Evolutionary conservation across 805 yeast genomes (phyloP).

Genomic region (Yamadazyma phyllophila): DNA sequence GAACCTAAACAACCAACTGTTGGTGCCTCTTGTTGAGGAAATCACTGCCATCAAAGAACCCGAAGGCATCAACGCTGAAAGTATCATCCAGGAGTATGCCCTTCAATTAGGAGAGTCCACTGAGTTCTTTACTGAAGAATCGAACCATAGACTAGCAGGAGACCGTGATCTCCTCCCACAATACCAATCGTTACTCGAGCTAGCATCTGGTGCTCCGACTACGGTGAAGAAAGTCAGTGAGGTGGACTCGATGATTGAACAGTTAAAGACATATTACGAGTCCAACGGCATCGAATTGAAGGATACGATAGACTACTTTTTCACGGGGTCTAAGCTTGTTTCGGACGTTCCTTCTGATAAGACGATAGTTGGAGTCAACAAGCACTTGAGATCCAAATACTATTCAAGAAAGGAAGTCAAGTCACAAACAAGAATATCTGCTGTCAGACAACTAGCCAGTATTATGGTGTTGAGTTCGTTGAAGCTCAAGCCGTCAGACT

Average conservation of each 20-base stretch:
- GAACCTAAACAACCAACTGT: slow-evolving; percentile 1
- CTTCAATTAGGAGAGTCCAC: slow-evolving; percentile 24
- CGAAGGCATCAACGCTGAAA: slow-evolving; percentile 4
- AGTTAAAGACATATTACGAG: slow-evolving; percentile 26
- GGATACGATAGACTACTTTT: slow-evolving; percentile 1
- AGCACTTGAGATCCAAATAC: slow-evolving; percentile 2
- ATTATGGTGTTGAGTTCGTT: slow-evolving; percentile 1
- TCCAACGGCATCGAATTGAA: slow-evolving; percentile 16
- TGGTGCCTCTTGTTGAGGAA: slow-evolving; percentile 9
- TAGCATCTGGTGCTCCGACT: slow-evolving; percentile 23
- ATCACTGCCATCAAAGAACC: neutral
- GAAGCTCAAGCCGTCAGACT: slow-evolving; percentile 2
- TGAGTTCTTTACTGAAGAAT: slow-evolving; percentile 1
- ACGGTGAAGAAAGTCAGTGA: slow-evolving; percentile 26
- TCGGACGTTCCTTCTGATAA: neutral
- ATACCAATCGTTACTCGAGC: slow-evolving; percentile 18
- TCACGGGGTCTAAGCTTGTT: slow-evolving; percentile 3
- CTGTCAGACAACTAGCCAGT: neutral
- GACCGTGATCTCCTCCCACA: neutral
- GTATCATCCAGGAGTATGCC: slow-evolving; percentile 27
- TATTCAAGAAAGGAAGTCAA: neutral
- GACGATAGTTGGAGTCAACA: neutral
- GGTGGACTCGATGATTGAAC: slow-evolving; percentile 39
- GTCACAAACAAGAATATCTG: slow-evolving; percentile 2
- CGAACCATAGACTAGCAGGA: neutral